A percentile compares a stretch with the other conserved stretches of the same genome.
These are phyloP conservation scores for Bryoglossum gracile DNA, from an alignment of 495 filamentous ascomycete species.

Conservation along the genomic window DNA sequence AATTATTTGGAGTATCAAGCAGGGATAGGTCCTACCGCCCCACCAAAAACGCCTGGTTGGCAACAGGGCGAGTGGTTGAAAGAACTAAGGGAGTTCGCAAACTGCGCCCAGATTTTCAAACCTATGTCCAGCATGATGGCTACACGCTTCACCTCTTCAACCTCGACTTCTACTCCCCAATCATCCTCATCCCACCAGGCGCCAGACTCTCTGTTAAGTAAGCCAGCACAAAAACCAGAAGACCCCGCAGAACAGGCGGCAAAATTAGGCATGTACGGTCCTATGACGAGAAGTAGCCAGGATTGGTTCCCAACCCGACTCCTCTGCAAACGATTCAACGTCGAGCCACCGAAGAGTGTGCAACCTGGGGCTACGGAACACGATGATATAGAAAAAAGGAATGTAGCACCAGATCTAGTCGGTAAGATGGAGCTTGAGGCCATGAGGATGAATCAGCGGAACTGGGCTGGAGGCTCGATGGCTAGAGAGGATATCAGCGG, in stretches of 20 bases:
- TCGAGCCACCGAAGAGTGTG: slow-evolving; percentile 68
- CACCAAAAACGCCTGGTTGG: slow-evolving; percentile 43
- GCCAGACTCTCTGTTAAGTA: slow-evolving; percentile 39
- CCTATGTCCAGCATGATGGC: slow-evolving; percentile 90
- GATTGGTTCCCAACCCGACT: slow-evolving; percentile 77
- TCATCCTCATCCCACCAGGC: too few relatives aligned
- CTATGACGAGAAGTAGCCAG: slow-evolving; percentile 65
- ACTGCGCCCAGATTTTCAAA: slow-evolving; percentile 86
- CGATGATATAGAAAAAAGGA: slow-evolving; percentile 33
- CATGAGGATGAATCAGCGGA: slow-evolving; percentile 41
- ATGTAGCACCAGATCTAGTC: slow-evolving; percentile 33
- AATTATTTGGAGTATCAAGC: slow-evolving; percentile 73
- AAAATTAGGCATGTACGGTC: slow-evolving; percentile 87
- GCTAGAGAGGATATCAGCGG: slow-evolving; percentile 2
- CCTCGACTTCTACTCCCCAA: slow-evolving; percentile 32
- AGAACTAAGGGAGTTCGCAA: slow-evolving; percentile 81
- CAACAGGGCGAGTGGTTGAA: slow-evolving; percentile 67
- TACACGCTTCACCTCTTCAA: slow-evolving; percentile 77
- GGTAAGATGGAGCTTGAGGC: slow-evolving; percentile 44
- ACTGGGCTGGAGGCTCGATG: slow-evolving; percentile 6
- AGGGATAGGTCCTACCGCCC: slow-evolving; percentile 51
- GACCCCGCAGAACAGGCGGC: slow-evolving; percentile 84
- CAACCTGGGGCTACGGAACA: slow-evolving; percentile 36
- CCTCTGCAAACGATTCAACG: slow-evolving; percentile 88
- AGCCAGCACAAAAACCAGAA: slow-evolving; percentile 53